phyloP scores from a whole-genome alignment of 23 red algal genomes.

The Chondrus crispus region DNA sequence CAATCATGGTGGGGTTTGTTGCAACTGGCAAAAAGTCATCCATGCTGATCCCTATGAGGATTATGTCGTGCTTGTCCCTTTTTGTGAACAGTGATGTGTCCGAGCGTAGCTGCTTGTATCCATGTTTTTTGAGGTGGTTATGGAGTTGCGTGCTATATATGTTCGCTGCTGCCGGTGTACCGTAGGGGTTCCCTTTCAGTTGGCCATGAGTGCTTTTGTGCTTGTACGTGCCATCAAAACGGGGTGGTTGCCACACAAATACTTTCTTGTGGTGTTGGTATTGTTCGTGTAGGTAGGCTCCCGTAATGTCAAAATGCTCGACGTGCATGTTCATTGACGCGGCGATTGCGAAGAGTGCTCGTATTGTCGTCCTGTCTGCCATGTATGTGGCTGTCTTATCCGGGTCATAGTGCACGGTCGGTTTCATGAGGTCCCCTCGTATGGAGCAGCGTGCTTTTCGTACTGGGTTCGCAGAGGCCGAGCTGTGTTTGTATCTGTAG shows the following conservation, averaged over 20 bases:
- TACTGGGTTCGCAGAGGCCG: neutral
- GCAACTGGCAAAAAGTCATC: no score
- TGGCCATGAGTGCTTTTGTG: neutral
- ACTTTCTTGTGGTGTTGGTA: neutral
- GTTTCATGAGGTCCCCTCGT: neutral
- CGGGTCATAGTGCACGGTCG: neutral
- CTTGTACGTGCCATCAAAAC: neutral
- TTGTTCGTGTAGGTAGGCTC: neutral
- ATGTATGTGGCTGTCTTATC: neutral
- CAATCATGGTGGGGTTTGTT: no score
- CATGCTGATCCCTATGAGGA: no score
- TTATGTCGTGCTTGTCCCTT: no score
- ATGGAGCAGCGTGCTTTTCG: neutral
- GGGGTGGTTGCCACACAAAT: neutral
- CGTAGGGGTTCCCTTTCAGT: neutral
- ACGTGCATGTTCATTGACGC: neutral
- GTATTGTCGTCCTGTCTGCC: neutral
- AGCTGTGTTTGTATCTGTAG: neutral
- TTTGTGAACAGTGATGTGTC: no score
- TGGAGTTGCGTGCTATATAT: no score
- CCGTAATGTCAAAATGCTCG: slow-evolving; percentile 23
- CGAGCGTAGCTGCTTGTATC: no score
- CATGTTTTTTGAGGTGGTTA: no score
- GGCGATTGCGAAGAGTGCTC: neutral
- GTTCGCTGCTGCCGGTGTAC: no score